Percentiles rank a stretch among this genome's conserved stretches.
These are phyloP conservation scores for Fusarium sp. DNA, from an alignment of 2,329 filamentous ascomycete species.

Conservation along the genomic window DNA sequence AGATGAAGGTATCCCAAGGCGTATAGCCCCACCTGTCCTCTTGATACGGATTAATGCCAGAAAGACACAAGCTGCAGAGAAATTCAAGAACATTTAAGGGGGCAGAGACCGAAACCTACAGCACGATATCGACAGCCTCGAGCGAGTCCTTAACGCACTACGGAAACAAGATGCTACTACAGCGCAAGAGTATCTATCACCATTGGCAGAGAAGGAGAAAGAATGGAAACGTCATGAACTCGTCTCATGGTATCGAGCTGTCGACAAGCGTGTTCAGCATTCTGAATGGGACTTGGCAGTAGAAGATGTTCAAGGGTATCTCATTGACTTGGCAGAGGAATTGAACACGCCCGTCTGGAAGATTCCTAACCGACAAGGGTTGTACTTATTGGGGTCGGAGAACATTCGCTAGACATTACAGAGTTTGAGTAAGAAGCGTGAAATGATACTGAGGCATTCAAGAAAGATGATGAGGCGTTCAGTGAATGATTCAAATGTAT, in stretches of 20 bases:
- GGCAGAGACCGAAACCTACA: conserved; percentile 19
- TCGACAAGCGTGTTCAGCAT: conserved; percentile 15
- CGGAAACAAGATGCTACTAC: background rate
- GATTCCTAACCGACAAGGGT: background rate
- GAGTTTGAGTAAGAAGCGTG: background rate
- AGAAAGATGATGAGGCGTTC: too few species aligned
- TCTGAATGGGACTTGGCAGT: conserved; percentile 3
- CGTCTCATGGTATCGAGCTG: conserved; percentile 22
- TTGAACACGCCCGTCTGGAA: conserved; percentile 4
- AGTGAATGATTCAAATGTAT: too few species aligned
- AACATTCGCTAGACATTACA: background rate
- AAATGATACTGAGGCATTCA: background rate
- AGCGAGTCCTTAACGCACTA: background rate
- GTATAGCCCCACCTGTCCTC: background rate
- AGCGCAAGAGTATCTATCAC: background rate
- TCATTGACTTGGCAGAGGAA: conserved; percentile 20
- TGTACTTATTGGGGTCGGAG: background rate
- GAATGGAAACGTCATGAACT: background rate
- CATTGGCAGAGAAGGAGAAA: conserved; percentile 9
- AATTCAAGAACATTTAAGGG: background rate
- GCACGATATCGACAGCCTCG: conserved; percentile 1
- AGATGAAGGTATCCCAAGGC: background rate
- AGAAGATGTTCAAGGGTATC: conserved; percentile 12
- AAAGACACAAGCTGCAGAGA: background rate
- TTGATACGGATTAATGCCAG: background rate